phyloP scores from a whole-genome alignment of 441 rosid genomes.

The Populus hybrid region DNA sequence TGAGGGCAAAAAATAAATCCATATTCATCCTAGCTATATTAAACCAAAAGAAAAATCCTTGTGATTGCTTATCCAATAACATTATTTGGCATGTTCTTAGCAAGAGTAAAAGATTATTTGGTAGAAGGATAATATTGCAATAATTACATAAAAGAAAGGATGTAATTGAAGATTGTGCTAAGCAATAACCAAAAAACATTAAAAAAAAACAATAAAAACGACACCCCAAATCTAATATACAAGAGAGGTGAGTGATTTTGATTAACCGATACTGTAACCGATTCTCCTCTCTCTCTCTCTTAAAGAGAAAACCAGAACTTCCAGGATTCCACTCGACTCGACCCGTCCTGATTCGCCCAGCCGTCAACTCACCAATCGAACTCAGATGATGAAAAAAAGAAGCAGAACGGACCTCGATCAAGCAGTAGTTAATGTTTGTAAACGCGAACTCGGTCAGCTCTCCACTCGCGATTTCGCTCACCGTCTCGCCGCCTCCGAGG shows the following conservation, averaged over 20 bases:
- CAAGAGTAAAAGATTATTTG: not conserved
- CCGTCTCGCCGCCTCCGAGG: constrained; percentile 85
- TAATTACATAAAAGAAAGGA: not conserved
- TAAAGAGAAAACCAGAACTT: not conserved
- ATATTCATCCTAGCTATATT: too few species aligned
- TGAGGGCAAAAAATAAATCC: too few species aligned
- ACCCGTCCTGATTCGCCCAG: not conserved
- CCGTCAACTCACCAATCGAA: not conserved
- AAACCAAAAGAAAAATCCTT: too few species aligned
- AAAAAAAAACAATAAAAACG: not conserved
- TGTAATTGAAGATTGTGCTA: not conserved
- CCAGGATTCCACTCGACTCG: not conserved
- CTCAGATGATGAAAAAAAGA: constrained; percentile 34
- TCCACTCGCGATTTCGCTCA: constrained; percentile 58
- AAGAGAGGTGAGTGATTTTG: not conserved
- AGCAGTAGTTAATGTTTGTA: constrained; percentile 62
- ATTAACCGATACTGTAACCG: not conserved
- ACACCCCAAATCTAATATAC: not conserved
- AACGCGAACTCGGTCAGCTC: constrained; percentile 75
- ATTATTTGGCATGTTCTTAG: not conserved
- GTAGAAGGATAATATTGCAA: not conserved
- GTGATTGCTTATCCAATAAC: too few species aligned
- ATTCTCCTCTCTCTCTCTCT: not conserved
- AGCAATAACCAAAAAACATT: too few species aligned
- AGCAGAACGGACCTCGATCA: constrained; percentile 31